Evolutionary conservation across 73 alveolate genomes (phyloP).

Genomic region (Paramecium primaurelia): DNA sequence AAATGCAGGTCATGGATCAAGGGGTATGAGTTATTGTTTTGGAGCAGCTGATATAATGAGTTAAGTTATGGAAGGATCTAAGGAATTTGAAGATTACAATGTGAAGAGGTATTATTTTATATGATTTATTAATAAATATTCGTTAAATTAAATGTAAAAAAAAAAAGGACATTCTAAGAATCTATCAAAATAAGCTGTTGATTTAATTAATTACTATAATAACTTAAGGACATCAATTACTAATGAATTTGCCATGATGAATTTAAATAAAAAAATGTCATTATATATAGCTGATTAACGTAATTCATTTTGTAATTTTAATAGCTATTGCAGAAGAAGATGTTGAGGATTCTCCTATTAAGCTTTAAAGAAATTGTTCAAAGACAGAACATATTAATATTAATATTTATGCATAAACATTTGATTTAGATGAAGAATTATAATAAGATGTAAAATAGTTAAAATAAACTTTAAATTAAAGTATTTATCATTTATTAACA

Average conservation of each 20-base stretch:
- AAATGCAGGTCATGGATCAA: conserved; percentile 40
- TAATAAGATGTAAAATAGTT: conserved; percentile 5
- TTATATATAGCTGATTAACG: neutral
- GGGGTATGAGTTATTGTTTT: conserved; percentile 33
- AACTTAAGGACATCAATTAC: neutral
- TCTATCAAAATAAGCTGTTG: neutral
- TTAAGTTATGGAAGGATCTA: conserved; percentile 13
- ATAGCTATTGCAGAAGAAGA: neutral
- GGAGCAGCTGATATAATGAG: conserved; percentile 24
- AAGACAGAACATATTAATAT: neutral
- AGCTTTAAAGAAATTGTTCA: neutral
- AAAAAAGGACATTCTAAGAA: neutral
- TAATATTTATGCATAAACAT: neutral
- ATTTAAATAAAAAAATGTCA: neutral
- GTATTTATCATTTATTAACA: neutral
- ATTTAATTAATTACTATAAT: neutral
- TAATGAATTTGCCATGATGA: neutral
- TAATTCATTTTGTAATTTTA: neutral
- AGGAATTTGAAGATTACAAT: neutral
- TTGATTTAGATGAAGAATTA: neutral
- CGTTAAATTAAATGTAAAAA: neutral
- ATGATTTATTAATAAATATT: conserved; percentile 21
- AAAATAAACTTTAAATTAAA: neutral
- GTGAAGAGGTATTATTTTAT: conserved; percentile 24
- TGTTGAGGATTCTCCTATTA: neutral